A percentile compares a stretch with the other conserved stretches of the same genome.
Conservation (phyloP, 116 monocot species). For the Papilionanthe hybrid region DNA sequence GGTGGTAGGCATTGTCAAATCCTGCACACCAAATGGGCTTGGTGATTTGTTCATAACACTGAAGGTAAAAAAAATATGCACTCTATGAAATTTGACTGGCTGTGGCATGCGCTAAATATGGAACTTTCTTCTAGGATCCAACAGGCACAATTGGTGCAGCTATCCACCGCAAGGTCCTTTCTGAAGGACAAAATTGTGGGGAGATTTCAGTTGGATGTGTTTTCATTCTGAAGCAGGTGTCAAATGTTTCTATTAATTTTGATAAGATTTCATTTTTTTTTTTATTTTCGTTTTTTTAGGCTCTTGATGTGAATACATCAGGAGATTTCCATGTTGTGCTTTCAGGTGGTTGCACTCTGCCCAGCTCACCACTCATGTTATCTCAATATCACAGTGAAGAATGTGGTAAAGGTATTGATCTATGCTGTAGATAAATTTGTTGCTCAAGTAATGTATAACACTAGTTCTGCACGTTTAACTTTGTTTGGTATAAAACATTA, state of each 20-base stretch:
- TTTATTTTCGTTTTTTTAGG: background rate
- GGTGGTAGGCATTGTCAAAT: slow-evolving; percentile 71
- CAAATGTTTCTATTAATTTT: background rate
- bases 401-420: slow-evolving; percentile 61
- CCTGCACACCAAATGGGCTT: slow-evolving; percentile 61
- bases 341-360: slow-evolving; percentile 72
- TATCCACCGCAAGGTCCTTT: slow-evolving; percentile 51
- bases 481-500: background rate
- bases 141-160: slow-evolving; percentile 66
- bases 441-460: background rate
- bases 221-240: slow-evolving; percentile 76
- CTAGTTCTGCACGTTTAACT: background rate
- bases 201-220: slow-evolving; percentile 68
- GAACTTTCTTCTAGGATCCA: slow-evolving; percentile 54
- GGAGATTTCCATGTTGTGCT: background rate
- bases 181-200: slow-evolving; percentile 25
- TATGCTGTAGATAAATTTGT: background rate
- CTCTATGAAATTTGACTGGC: background rate
- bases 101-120: background rate
- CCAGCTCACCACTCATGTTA: slow-evolving; percentile 41
- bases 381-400: slow-evolving; percentile 66
- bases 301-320: background rate
- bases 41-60: slow-evolving; percentile 65
- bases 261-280: background rate
- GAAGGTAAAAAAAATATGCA: slow-evolving; percentile 32